Evolutionary conservation across 371 early-diverging fungal genomes (phyloP), one percentile per base, ranked within the genome.

Genomic region (Apophysomyces variabilis): DNA sequence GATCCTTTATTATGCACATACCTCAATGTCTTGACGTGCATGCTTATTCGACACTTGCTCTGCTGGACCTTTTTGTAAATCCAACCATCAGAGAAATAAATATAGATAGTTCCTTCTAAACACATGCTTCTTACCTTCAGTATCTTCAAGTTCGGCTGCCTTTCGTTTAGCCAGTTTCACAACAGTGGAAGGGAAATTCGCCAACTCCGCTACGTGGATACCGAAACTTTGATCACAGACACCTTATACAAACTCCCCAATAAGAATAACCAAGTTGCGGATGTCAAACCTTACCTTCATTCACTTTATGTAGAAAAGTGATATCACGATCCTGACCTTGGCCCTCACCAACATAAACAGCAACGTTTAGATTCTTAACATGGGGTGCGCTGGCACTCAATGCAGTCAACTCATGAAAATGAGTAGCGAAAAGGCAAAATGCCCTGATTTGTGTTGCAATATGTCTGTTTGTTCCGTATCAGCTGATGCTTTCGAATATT

Each of bases 161-260:
- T 96, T 97, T 9, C 92, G 80, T 69, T 92, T 94, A 11, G 97
- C 95, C 54, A 97, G 76, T 60, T 80, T 70, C 12, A 97, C 89
- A 4, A 96, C 95, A 0, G 86, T 77, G 16, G 83, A 76, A 0
- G 99, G 99, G 71, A 99, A 99, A 54, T 93, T 87, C 6, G 97
- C 99, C 66, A 95, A 69, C 77, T 96, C 92, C 3, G 99, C 99
- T 6, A 99, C 99, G 67, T 99, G 98, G 65, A 99, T 96, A 60
- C 99, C 99, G 85, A 98, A 99, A 70, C 97, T 96, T 69, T 95
- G 93, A 78, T 99, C 96, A 69, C 98, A 96, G 0, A 93, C 87
- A 14, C 98, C 96, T 74, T 67, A 54, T 18, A 5, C 21, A n/a
- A 13, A 57, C 72, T 46, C 80, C 59, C 41, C 58, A 32, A 70